Evolutionary conservation across 2,329 filamentous ascomycete species (phyloP).

Genomic region (Zymoseptoria passerinii): DNA sequence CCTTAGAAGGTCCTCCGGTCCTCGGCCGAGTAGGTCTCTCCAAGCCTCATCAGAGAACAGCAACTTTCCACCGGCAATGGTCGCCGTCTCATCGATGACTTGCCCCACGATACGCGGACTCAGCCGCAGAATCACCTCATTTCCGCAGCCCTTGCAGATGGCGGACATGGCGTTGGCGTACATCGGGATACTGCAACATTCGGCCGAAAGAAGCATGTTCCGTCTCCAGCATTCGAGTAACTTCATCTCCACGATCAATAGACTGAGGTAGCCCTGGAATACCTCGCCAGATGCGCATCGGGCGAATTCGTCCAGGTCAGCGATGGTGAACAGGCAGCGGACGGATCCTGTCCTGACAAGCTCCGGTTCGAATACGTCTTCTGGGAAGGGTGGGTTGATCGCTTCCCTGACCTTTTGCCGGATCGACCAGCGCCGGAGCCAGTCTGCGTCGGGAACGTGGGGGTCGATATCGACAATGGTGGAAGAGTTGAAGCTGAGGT

Average conservation of each 20-base stretch:
- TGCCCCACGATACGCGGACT: constrained; percentile 39
- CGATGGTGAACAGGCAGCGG: constrained; percentile 36
- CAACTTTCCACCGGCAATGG: constrained; percentile 44
- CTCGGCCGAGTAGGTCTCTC: constrained; percentile 42
- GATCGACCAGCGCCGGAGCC: constrained; percentile 45
- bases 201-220: constrained; percentile 39
- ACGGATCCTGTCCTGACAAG: constrained; percentile 15
- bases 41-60: constrained; percentile 48
- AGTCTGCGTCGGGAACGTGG: constrained; percentile 44
- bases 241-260: constrained; percentile 37
- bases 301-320: constrained; percentile 38
- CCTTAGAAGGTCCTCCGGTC: constrained; percentile 36
- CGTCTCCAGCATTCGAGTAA: constrained; percentile 34
- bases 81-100: constrained; percentile 49
- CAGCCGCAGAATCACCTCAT: constrained; percentile 29
- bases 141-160: constrained; percentile 37
- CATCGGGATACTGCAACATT: constrained; percentile 47
- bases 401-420: constrained; percentile 43
- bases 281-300: constrained; percentile 30
- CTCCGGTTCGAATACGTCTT: constrained; percentile 26
- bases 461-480: constrained; percentile 51
- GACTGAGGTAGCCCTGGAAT: constrained; percentile 38
- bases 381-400: constrained; percentile 41
- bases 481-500: constrained; percentile 33
- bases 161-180: constrained; percentile 42